Evolutionary conservation across 768 basidiomycete genomes (phyloP).

Genomic region (Brasilioporus rufonigricans): DNA sequence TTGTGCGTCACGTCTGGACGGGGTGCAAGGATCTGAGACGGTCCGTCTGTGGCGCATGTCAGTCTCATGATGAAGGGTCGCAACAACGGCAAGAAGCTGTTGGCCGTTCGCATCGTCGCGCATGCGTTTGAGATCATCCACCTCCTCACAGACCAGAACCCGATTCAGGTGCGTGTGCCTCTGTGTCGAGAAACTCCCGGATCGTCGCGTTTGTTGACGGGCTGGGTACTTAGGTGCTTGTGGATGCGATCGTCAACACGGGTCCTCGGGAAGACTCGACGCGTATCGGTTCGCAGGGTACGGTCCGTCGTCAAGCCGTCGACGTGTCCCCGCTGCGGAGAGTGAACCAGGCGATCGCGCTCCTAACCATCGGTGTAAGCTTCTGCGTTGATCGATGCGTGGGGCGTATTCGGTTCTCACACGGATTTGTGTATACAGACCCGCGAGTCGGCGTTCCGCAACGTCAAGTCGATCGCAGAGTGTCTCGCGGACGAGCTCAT

Average conservation of each 20-base stretch:
- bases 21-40: not conserved
- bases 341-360: constrained; percentile 95
- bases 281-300: constrained; percentile 99
- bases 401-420: constrained; percentile 3
- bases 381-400: not conserved
- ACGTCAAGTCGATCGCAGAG: constrained; percentile 98
- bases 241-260: constrained; percentile 99
- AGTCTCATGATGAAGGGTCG: constrained; percentile 99
- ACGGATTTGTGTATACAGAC: constrained; percentile 49
- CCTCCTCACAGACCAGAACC: constrained; percentile 99
- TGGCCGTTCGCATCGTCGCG: constrained; percentile 98
- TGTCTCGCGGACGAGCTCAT: constrained; percentile 99
- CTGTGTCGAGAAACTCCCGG: no score
- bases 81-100: constrained; percentile 99
- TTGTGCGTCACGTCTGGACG: not conserved
- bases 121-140: constrained; percentile 99
- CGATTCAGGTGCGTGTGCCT: constrained; percentile 79
- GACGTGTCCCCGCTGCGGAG: constrained; percentile 98
- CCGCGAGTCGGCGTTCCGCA: constrained; percentile 99
- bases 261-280: constrained; percentile 99
- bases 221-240: constrained; percentile 61
- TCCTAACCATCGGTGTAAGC: constrained; percentile 94
- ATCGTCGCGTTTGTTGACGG: not conserved
- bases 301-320: constrained; percentile 98
- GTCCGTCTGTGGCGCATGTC: no score